Base-by-base conservation (phyloP, 768 basidiomycete species). In the Mycena metata region DNA sequence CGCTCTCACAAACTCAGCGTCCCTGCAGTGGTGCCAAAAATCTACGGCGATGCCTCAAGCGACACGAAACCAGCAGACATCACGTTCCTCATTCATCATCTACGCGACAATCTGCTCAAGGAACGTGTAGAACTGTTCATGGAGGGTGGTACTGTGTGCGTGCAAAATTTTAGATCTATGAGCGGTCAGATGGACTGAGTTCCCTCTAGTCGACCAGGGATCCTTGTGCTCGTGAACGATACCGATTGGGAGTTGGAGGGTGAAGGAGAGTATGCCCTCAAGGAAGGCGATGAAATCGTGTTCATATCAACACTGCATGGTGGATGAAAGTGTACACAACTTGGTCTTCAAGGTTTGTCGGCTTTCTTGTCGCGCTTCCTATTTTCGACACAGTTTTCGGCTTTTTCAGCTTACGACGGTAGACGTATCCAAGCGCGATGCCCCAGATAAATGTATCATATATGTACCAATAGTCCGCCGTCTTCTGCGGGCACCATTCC, bases 191-290 rank as follows among this genome's bases (percentile, higher is more conserved):
- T n/a, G 41, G 33, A 21, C n/a, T 65, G 26, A 43, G 33, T 35
- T 16, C 52, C 17, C 43, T 36, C 1, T 74, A 97, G 98, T 43
- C 96, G 98, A 11, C 98, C 98, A 0, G 98, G 98, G 0, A 98
- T 99, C 42, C 84, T 99, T 4, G 97, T 99, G 5, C 84, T 99
- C n/a, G 89, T 99, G 60, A 99, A 99, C 75, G 94, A 97, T 73
- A 94, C 94, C 1, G 97, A 99, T 74, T 98, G 97, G 97, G 96
- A 99, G 79, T 84, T 99, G 8, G 97, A 98, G 77, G 96, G 95
- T 39, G 97, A 98, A 78, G 91, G 94, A 23, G 91, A 93, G 8
- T 98, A 97, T 77, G 83, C 81, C 69, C 80, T 99, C 64, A 82
- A 92, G 77, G 82, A 90, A 36, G 85, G 88, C 0, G 98, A 99